phyloP scores from a whole-genome alignment of 345 rosid species.

The Trapa bicornis region DNA sequence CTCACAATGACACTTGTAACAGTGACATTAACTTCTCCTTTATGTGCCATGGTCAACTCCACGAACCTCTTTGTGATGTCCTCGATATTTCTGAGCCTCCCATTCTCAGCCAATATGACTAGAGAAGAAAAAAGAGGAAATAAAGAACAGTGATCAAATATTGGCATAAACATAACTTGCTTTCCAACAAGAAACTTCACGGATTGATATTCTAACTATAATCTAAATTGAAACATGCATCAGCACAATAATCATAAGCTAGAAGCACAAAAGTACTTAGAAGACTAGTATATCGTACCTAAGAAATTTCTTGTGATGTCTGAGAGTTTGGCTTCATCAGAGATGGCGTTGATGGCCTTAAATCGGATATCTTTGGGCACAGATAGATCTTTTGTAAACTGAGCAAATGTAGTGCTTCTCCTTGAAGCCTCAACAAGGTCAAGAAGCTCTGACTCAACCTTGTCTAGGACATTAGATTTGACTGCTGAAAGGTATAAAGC shows the following conservation, averaged over 20 bases:
- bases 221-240: not conserved
- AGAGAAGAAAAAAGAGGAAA: not conserved
- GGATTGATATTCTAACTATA: not conserved
- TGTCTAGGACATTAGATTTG: conserved; percentile 51
- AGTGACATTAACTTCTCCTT: conserved; percentile 62
- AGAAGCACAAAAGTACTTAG: conserved; percentile 3
- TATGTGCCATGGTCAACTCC: conserved; percentile 77
- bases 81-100: conserved; percentile 56
- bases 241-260: not conserved
- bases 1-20: conserved; percentile 83
- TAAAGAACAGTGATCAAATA: not conserved
- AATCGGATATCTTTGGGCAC: conserved; percentile 49
- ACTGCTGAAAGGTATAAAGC: conserved; percentile 64
- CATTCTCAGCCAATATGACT: conserved; percentile 77
- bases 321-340: conserved; percentile 52
- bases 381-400: conserved; percentile 67
- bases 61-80: conserved; percentile 48
- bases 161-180: not conserved
- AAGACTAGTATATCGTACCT: conserved; percentile 28
- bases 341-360: conserved; percentile 50
- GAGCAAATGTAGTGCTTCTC: conserved; percentile 42
- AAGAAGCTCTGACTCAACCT: conserved; percentile 62
- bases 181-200: not conserved
- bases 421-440: conserved; percentile 55
- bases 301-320: conserved; percentile 70